Evolutionary conservation across 257 asterid species (phyloP), one percentile per base, ranked within the genome.

Genomic region (Solanum pinnatisectum): DNA sequence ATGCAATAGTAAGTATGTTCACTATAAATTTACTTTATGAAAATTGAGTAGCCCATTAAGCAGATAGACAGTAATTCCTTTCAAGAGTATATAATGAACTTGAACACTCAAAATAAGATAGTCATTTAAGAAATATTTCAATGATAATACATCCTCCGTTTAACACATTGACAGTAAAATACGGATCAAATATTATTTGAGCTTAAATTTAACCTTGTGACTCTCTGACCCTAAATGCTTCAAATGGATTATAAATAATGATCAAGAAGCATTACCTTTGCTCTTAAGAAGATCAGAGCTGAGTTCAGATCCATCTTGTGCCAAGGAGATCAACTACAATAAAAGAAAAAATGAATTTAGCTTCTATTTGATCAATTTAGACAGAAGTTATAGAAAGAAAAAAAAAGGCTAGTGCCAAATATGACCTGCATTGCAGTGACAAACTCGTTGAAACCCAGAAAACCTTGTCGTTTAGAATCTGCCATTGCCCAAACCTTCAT

Each of bases 401-500:
- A 0, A 6, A 56, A 39, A 35, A 86, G 37, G 8, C 18, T 1
- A 46, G 68, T 37, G 68, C 4, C 4, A 79, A 72, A 46, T 71
- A 77, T 30, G 87, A 97, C 99, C 99, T 97, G 98, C 98, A 97
- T 95, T 89, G 99, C 98, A 63, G 96, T 93, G 89, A 93, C 87
- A 79, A 97, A 97, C 91, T 97, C 99, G 85, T 92, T 90, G 78
- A 96, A 91, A 83, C 95, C 99, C 77, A 97, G 92, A 91, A 89
- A 97, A 18, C 99, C 99, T 92, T 96, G 99, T 70, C 96, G 91
- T 89, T 93, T 96, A 49, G 98, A 88, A 90, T 97, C 99, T 74
- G 98, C 96, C 78, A 97, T 92, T 65, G 98, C 99, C 99, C 99
- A 96, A 40, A 97, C 98, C 99, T 97, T 89, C 27, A 72, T 88